phyloP scores from a whole-genome alignment of 2,329 filamentous ascomycete species.

The Penicillium glabrum region DNA sequence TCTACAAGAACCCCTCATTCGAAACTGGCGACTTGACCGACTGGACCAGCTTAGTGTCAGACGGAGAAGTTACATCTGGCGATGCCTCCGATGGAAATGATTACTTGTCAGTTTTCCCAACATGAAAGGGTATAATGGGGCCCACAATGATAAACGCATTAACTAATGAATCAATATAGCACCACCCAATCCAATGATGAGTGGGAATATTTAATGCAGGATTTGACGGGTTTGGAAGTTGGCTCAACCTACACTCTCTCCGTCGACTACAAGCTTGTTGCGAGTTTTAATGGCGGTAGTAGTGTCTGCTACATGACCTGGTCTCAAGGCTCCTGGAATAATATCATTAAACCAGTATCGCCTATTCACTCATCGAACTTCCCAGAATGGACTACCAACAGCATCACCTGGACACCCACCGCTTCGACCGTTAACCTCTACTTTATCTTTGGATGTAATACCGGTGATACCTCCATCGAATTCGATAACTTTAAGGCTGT shows the following conservation, averaged over 20 bases:
- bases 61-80: background rate
- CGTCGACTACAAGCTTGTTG: background rate
- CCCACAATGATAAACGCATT: background rate
- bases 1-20: conserved; percentile 3
- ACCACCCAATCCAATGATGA: background rate
- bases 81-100: background rate
- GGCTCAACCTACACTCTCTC: conserved; percentile 1
- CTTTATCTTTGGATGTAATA: background rate
- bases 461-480: too few relatives aligned
- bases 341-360: background rate
- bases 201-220: background rate
- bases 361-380: background rate
- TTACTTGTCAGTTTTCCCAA: conserved; percentile 1
- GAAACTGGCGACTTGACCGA: background rate
- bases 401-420: background rate
- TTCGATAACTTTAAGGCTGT: background rate
- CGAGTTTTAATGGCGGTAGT: background rate
- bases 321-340: background rate
- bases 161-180: background rate
- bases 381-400: background rate
- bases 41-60: background rate
- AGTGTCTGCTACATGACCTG: background rate
- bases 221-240: background rate
- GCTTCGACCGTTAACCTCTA: background rate
- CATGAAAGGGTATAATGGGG: background rate